These are phyloP conservation scores for Phytophthora foliorum DNA, from an alignment of 352 stramenopile genomes.

Conservation along the genomic window DNA sequence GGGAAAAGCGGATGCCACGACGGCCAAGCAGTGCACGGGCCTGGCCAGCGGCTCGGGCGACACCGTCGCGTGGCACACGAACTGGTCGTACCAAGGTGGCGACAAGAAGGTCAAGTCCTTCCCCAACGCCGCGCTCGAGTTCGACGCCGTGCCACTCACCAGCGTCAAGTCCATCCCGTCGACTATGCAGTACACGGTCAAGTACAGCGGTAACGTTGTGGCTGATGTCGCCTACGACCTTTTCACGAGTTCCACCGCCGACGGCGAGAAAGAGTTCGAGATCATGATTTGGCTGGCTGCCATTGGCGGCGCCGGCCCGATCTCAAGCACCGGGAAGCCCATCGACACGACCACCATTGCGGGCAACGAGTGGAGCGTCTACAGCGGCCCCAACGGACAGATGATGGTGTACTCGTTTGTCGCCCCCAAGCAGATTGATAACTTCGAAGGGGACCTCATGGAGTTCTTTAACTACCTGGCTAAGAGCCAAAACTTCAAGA, in stretches of 20 bases:
- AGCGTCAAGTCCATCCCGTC: constrained; percentile 52
- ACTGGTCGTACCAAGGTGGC: constrained; percentile 46
- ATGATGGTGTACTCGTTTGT: constrained; percentile 61
- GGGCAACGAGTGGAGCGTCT: constrained; percentile 41
- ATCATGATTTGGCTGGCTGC: constrained; percentile 60
- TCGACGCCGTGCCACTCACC: constrained; percentile 44
- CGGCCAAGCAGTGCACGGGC: constrained; percentile 52
- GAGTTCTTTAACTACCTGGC: constrained; percentile 48
- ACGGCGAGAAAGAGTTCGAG: constrained; percentile 51
- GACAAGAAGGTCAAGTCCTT: constrained; percentile 54
- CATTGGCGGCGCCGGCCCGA: constrained; percentile 43
- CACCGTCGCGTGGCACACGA: constrained; percentile 52
- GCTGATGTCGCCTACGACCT: constrained; percentile 51
- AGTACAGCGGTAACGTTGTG: constrained; percentile 44
- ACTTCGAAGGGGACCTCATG: constrained; percentile 46
- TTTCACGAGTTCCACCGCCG: constrained; percentile 47
- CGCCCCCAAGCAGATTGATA: constrained; percentile 32
- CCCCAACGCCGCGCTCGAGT: constrained; percentile 52
- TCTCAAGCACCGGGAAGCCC: constrained; percentile 45
- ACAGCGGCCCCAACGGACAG: constrained; percentile 42
- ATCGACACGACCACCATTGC: constrained; percentile 43
- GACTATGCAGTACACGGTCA: constrained; percentile 49
- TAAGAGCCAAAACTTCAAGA: constrained; percentile 40
- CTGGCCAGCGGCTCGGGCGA: constrained; percentile 41
- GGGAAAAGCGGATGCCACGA: constrained; percentile 17